Evolutionary conservation across 208 protist species (phyloP), one percentile per base, ranked within the genome.

Genomic region (Entamoeba moshkovskii): DNA sequence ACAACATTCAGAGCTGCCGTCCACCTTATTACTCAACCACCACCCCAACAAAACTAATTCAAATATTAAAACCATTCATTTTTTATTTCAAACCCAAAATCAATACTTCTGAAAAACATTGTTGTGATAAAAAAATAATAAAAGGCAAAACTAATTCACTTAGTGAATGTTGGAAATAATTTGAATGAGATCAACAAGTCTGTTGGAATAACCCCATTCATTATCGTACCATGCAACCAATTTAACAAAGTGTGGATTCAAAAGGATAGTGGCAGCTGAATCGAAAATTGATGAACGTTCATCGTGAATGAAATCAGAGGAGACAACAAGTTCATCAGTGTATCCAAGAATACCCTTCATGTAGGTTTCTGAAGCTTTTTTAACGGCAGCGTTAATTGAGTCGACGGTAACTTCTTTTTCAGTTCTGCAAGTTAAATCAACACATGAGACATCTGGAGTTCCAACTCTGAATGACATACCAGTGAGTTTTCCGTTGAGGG

Each of bases 381-480:
- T 98, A 48, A 99, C 94, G 18, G 97, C 96, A 16, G 95, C 96
- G 93, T 98, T 98, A 96, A 99, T 99, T 52, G 99, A 96, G 94
- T 99, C 96, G 95, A 99, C 99, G 48, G 97, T 97, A 52, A 98
- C 97, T 49, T 96, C 66, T 94, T 98, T 98, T 52, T 97, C 95
- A n/a, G 98, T 96, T 46, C 94, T 96, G 95, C 96, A 95, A 45
- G 99, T 99, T 42, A 99, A 97, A 96, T 99, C 98, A 49, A 99
- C 98, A 59, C 99, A 98, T 18, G 99, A 99, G 94, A 99, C 99
- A 95, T 99, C 98, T 45, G 97, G 94, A 66, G 97, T 99, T 94
- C 98, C 98, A 48, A 99, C 98, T 95, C 99, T 98, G 97, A 99
- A 99, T 93, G 98, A 96, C 98, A 99, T 99, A 96, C 98, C 98